Conservation (phyloP, 2,329 filamentous ascomycete species). For the Aspergillus ustus region DNA sequence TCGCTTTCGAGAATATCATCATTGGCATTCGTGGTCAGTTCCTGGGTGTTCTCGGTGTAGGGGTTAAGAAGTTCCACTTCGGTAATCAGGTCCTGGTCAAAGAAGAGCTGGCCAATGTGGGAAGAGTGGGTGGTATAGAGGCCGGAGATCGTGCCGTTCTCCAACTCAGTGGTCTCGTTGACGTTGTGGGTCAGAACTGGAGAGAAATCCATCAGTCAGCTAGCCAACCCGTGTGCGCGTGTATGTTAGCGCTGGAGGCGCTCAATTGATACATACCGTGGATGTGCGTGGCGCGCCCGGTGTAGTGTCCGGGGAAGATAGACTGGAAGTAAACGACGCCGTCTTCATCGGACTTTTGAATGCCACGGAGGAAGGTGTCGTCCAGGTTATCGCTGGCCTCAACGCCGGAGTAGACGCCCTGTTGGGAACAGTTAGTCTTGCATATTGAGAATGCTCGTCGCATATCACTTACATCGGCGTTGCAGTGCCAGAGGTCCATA, state of each 20-base stretch:
- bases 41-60: slow-evolving; percentile 26
- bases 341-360: slow-evolving; percentile 47
- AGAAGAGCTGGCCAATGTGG: slow-evolving; percentile 69
- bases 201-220: too few species aligned
- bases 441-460: background rate
- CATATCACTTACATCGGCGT: slow-evolving; percentile 37
- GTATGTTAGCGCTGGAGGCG: too few species aligned
- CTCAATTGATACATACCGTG: background rate
- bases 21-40: slow-evolving; percentile 20
- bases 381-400: slow-evolving; percentile 46
- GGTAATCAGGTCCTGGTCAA: slow-evolving; percentile 62
- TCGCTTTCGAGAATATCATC: slow-evolving; percentile 23
- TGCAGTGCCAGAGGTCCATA: slow-evolving; percentile 49
- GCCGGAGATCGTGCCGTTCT: slow-evolving; percentile 58
- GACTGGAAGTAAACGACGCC: slow-evolving; percentile 51
- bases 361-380: slow-evolving; percentile 51
- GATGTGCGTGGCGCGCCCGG: slow-evolving; percentile 26
- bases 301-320: slow-evolving; percentile 54
- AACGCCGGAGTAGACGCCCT: slow-evolving; percentile 47
- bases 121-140: slow-evolving; percentile 50
- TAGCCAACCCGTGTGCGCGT: too few species aligned
- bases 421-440: background rate
- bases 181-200: slow-evolving; percentile 37
- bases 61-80: slow-evolving; percentile 46
- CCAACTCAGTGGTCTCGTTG: slow-evolving; percentile 36